These are phyloP conservation scores for Ustilago hordei DNA, from an alignment of 1,284 basidiomycete genomes.

Conservation along the genomic window DNA sequence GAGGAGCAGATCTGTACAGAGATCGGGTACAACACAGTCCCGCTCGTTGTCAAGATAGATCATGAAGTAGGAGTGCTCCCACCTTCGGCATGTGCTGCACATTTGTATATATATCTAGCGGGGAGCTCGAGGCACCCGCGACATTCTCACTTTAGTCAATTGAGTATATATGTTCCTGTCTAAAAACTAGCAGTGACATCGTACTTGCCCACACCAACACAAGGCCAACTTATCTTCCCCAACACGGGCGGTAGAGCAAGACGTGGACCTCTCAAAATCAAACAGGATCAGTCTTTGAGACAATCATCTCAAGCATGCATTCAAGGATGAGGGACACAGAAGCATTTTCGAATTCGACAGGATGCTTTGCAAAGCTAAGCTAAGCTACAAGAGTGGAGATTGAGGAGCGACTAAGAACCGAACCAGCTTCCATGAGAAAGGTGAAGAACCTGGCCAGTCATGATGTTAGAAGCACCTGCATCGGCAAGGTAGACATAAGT, in stretches of 20 bases:
- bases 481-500: slow-evolving; percentile 59
- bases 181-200: no score
- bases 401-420: slow-evolving; percentile 21
- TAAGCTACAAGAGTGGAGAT: not conserved
- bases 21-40: no score
- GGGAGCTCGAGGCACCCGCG: no score
- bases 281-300: not conserved
- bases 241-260: not conserved
- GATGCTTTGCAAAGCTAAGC: not conserved
- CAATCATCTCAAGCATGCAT: not conserved
- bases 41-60: no score
- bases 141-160: no score
- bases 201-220: not conserved
- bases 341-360: not conserved
- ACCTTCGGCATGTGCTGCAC: no score
- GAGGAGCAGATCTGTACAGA: no score
- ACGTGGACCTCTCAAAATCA: not conserved
- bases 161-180: no score
- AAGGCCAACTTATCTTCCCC: not conserved
- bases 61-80: no score
- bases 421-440: slow-evolving; percentile 52
- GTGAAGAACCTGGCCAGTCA: slow-evolving; percentile 59
- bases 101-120: no score
- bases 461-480: slow-evolving; percentile 52
- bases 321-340: not conserved